phyloP scores from a whole-genome alignment of 2,329 filamentous ascomycete genomes.

The Calonectria pteridis region DNA sequence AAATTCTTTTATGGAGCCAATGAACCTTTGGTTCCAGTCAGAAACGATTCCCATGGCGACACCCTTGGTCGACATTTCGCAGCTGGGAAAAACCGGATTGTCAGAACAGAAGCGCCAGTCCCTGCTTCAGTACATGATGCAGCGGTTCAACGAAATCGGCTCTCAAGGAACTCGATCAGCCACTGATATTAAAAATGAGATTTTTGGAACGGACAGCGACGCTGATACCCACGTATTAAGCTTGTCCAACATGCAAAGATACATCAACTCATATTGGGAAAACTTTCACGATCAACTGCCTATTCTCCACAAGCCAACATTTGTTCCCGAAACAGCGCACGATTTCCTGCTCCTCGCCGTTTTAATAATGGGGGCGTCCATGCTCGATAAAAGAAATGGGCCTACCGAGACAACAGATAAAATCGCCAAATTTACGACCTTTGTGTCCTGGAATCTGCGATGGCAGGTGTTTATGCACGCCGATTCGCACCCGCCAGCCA shows the following conservation, averaged over 20 bases:
- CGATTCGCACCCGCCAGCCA: constrained; percentile 45
- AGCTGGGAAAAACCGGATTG: constrained; percentile 41
- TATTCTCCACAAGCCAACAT: constrained; percentile 43
- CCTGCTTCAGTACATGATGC: constrained; percentile 45
- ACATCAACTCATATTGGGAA: constrained; percentile 45
- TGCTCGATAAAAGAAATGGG: constrained; percentile 40
- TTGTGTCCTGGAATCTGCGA: constrained; percentile 45
- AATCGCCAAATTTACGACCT: constrained; percentile 46
- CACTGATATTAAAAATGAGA: constrained; percentile 45
- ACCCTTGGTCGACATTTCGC: constrained; percentile 38
- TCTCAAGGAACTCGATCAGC: constrained; percentile 43
- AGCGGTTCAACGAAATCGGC: constrained; percentile 45
- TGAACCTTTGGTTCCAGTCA: constrained; percentile 46
- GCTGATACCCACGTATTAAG: constrained; percentile 43
- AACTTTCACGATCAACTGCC: constrained; percentile 45
- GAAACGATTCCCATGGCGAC: constrained; percentile 41
- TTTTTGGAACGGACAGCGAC: constrained; percentile 44
- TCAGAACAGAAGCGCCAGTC: constrained; percentile 46
- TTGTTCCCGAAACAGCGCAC: constrained; percentile 44
- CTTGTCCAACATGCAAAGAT: constrained; percentile 41
- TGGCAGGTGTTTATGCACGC: constrained; percentile 48
- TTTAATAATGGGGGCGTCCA: constrained; percentile 45
- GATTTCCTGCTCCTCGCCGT: constrained; percentile 44
- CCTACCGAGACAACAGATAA: constrained; percentile 37
- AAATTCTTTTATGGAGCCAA: constrained; percentile 41